Evolutionary conservation across 2,329 filamentous ascomycete genomes (phyloP).

Genomic region (Paracoccidioides brasiliensis): DNA sequence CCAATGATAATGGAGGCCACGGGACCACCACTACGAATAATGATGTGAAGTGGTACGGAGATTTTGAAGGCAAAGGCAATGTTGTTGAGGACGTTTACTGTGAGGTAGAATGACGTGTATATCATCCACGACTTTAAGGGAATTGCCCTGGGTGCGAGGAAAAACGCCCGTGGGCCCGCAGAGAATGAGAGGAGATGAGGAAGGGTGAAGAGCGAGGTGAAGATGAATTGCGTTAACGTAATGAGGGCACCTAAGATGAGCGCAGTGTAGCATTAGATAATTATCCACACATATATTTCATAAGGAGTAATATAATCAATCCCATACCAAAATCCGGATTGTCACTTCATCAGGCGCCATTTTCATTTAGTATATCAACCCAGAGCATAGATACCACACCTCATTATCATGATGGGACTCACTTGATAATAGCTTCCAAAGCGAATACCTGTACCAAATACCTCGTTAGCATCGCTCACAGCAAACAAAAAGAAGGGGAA

Average conservation of each 20-base stretch:
- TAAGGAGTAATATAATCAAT: not conserved
- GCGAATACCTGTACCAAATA: slow-evolving; percentile 61
- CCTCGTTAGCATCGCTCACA: slow-evolving; percentile 10
- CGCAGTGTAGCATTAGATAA: slow-evolving; percentile 1
- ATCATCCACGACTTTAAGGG: slow-evolving; percentile 74
- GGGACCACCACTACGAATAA: slow-evolving; percentile 84
- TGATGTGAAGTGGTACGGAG: slow-evolving; percentile 92
- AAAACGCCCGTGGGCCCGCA: slow-evolving; percentile 49
- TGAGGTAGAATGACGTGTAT: slow-evolving; percentile 83
- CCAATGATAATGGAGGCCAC: slow-evolving; percentile 94
- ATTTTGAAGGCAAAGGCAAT: slow-evolving; percentile 96
- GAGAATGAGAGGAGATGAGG: slow-evolving; percentile 58
- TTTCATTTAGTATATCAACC: slow-evolving; percentile 8
- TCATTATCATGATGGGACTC: slow-evolving; percentile 27
- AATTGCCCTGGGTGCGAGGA: slow-evolving; percentile 63
- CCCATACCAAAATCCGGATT: slow-evolving; percentile 66
- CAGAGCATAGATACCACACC: not conserved
- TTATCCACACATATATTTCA: not conserved
- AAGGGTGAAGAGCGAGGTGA: slow-evolving; percentile 67
- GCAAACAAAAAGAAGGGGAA: not conserved
- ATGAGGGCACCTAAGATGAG: slow-evolving; percentile 54
- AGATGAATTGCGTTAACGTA: slow-evolving; percentile 79
- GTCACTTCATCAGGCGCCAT: slow-evolving; percentile 41
- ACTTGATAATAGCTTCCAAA: slow-evolving; percentile 90
- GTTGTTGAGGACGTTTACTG: slow-evolving; percentile 92